Evolutionary conservation across 73 alveolate species (phyloP), one percentile per base, ranked within the genome.

Genomic region (Uronychia setigera): DNA sequence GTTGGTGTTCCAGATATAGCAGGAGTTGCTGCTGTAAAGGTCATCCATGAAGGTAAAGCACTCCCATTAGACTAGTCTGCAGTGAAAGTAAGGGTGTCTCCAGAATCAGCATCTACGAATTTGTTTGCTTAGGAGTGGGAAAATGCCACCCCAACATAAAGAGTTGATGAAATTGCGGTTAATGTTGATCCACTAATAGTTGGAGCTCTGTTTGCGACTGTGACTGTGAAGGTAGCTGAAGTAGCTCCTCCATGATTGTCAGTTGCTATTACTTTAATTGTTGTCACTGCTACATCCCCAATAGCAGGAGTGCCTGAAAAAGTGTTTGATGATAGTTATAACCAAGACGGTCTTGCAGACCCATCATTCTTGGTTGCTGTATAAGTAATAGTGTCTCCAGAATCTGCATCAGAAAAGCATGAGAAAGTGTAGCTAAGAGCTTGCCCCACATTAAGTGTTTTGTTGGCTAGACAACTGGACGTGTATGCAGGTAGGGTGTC

Each of bases 91-190:
- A 80, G 79, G 0, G 75, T 46, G 79, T 80, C 87, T 28, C 79
- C 79, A 11, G 67, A 46, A 30, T 80, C 87, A 28, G 80, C 33
- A 30, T 80, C 87, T n/a, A n/a, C n/a, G n/a, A n/a, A n/a, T n/a
- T n/a, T n/a, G n/a, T n/a, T n/a, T n/a, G n/a, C n/a, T n/a, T n/a
- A n/a, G n/a, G n/a, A n/a, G n/a, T n/a, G n/a, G n/a, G n/a, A n/a
- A n/a, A n/a, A n/a, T n/a, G n/a, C n/a, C n/a, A n/a, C n/a, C n/a
- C n/a, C n/a, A n/a, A n/a, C n/a, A n/a, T n/a, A n/a, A n/a, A n/a
- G n/a, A n/a, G n/a, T n/a, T n/a, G n/a, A n/a, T n/a, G n/a, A n/a
- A n/a, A n/a, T n/a, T n/a, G n/a, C n/a, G n/a, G n/a, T n/a, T n/a
- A n/a, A n/a, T n/a, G n/a, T n/a, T n/a, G n/a, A n/a, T n/a, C n/a